Evolutionary conservation across 2,329 filamentous ascomycete genomes (phyloP).

Genomic region (Talaromyces sp.): DNA sequence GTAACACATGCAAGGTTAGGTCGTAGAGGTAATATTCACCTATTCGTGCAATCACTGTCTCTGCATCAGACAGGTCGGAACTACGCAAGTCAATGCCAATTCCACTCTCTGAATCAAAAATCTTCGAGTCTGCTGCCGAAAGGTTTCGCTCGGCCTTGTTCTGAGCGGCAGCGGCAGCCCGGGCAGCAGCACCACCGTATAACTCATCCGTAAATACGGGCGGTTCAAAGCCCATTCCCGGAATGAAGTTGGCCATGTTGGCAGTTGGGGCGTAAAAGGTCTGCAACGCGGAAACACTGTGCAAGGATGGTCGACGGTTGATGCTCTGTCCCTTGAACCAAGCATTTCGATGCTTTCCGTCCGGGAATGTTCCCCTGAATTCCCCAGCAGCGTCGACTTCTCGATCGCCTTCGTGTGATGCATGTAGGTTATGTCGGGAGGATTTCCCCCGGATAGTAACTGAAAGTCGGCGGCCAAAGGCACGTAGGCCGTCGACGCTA

Average conservation of each 20-base stretch:
- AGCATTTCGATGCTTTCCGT: conserved; percentile 18
- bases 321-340: conserved; percentile 26
- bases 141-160: conserved; percentile 29
- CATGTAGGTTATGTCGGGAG: conserved; percentile 22
- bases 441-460: conserved; percentile 35
- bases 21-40: conserved; percentile 19
- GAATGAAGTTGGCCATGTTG: conserved; percentile 26
- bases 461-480: conserved; percentile 37
- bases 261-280: conserved; percentile 27
- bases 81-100: conserved; percentile 43
- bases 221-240: conserved; percentile 32
- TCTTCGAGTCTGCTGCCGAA: conserved; percentile 24
- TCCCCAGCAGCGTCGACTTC: conserved; percentile 3
- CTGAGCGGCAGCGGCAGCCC: conserved; percentile 46
- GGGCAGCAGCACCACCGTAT: conserved; percentile 40
- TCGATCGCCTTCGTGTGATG: conserved; percentile 4
- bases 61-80: conserved; percentile 29
- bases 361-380: conserved; percentile 10
- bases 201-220: conserved; percentile 36
- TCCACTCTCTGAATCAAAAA: conserved; percentile 44
- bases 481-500: conserved; percentile 36
- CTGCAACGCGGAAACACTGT: conserved; percentile 29
- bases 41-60: conserved; percentile 32
- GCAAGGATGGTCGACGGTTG: conserved; percentile 32
- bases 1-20: background rate